Percentiles rank a stretch among this genome's conserved stretches.
phyloP scores from a whole-genome alignment of 805 yeast species.

The Candida saitoana region DNA sequence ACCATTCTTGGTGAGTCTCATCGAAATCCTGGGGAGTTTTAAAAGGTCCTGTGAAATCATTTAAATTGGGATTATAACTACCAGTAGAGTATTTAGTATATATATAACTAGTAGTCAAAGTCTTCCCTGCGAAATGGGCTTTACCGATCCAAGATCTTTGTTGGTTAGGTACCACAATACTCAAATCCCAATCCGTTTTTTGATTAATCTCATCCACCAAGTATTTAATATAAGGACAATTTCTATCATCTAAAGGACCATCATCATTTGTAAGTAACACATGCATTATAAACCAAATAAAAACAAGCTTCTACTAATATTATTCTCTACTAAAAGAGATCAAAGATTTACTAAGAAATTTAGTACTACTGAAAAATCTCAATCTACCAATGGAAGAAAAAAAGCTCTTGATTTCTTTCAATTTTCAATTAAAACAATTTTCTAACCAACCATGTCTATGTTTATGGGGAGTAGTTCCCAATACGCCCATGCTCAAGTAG shows the following conservation, averaged over 20 bases:
- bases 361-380: too few relatives aligned
- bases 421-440: too few relatives aligned
- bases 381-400: too few relatives aligned
- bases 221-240: slow-evolving; percentile 82
- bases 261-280: slow-evolving; percentile 83
- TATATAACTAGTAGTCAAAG: slow-evolving; percentile 57
- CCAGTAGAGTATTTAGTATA: slow-evolving; percentile 49
- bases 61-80: slow-evolving; percentile 37
- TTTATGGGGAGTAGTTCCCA: slow-evolving; percentile 49
- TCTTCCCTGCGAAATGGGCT: slow-evolving; percentile 85
- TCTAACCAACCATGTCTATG: too few relatives aligned
- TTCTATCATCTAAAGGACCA: slow-evolving; percentile 79
- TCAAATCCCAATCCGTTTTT: slow-evolving; percentile 77
- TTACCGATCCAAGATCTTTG: slow-evolving; percentile 95
- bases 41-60: slow-evolving; percentile 65
- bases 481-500: slow-evolving; percentile 44
- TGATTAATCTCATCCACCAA: slow-evolving; percentile 65
- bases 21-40: slow-evolving; percentile 44
- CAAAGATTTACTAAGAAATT: too few relatives aligned
- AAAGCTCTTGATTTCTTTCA: too few relatives aligned
- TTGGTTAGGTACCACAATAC: slow-evolving; percentile 82
- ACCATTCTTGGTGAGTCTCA: slow-evolving; percentile 68
- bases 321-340: too few relatives aligned
- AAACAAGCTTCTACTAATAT: too few relatives aligned
- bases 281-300: too few relatives aligned